Conservation (phyloP, 176 grass and related monocot species). For the Triticum monococcum region DNA sequence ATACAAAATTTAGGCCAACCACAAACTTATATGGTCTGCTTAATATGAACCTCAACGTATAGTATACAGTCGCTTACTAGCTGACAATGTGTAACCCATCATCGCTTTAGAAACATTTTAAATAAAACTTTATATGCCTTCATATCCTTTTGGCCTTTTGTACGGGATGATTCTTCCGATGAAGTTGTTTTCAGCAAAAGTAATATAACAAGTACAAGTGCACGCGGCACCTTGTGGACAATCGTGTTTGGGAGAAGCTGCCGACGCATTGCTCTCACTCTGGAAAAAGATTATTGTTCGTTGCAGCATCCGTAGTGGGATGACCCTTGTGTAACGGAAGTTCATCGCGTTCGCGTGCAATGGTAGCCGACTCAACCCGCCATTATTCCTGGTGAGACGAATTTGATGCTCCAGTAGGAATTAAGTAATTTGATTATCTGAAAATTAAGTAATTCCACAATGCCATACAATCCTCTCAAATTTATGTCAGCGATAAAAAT, state of each 20-base stretch:
- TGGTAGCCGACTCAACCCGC: no score
- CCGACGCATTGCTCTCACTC: no score
- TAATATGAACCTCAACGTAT: not conserved
- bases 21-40: not conserved
- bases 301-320: not conserved
- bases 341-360: not conserved
- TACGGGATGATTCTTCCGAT: not conserved
- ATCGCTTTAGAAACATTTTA: not conserved
- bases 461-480: no score
- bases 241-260: not conserved
- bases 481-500: no score
- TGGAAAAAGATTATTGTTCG: not conserved
- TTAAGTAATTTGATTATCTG: no score
- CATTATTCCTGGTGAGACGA: no score
- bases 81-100: not conserved
- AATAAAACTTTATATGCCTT: not conserved
- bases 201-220: not conserved
- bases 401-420: no score
- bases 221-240: not conserved
- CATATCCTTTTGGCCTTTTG: not conserved
- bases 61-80: not conserved
- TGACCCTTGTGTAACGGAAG: not conserved
- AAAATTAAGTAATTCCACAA: no score
- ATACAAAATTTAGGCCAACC: not conserved
- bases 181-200: not conserved